A percentile compares a stretch with the other conserved stretches of the same genome.
These are phyloP conservation scores for Cenchrus purpureus DNA, from an alignment of 176 grass and related monocot genomes.

Conservation along the genomic window DNA sequence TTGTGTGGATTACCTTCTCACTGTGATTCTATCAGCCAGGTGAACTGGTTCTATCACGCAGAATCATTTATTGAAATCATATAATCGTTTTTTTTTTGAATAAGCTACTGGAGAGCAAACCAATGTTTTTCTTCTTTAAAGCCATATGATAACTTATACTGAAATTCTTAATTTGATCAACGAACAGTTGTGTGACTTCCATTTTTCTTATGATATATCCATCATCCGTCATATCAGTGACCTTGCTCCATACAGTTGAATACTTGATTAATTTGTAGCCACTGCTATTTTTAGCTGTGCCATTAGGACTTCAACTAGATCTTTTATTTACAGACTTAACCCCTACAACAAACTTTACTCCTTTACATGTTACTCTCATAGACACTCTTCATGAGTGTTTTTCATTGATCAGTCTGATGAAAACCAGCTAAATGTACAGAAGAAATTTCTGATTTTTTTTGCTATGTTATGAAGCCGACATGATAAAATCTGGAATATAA, in stretches of 20 bases:
- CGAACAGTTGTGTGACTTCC: not conserved
- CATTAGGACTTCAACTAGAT: too few relatives aligned
- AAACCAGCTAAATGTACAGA: not conserved
- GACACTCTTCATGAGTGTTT: not conserved
- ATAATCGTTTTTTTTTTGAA: not conserved
- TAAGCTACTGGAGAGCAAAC: not conserved
- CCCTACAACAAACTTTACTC: too few relatives aligned
- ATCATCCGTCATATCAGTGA: not conserved
- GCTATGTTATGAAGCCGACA: not conserved
- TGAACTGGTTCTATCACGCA: slow-evolving; percentile 8
- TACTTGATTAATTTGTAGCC: not conserved
- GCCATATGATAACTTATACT: not conserved
- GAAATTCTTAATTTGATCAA: not conserved
- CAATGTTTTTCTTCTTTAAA: not conserved
- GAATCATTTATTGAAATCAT: not conserved
- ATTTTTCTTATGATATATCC: not conserved
- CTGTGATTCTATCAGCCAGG: slow-evolving; percentile 61
- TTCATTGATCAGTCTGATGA: not conserved
- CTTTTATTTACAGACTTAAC: too few relatives aligned
- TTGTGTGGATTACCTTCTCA: slow-evolving; percentile 45
- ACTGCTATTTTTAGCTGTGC: too few relatives aligned
- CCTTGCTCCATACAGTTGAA: not conserved
- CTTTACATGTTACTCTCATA: too few relatives aligned
- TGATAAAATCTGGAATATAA: not conserved
- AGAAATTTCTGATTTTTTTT: not conserved